Evolutionary conservation across 768 basidiomycete genomes (phyloP).

Genomic region (Russula vinacea): DNA sequence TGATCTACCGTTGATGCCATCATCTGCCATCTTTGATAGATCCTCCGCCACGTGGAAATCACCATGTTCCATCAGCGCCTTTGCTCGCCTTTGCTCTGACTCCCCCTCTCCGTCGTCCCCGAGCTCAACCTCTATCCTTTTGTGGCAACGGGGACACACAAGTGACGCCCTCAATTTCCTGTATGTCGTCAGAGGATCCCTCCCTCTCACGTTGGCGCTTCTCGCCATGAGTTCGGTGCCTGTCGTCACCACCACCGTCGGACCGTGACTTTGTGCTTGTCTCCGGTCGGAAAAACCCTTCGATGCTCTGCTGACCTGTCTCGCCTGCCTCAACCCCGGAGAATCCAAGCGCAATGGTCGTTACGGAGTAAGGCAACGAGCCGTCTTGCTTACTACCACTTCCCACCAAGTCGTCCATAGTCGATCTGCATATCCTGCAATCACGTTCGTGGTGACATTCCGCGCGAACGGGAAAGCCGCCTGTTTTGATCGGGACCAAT

Average conservation of each 20-base stretch:
- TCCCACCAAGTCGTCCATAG: slow-evolving; percentile 86
- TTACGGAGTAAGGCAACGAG: slow-evolving; percentile 56
- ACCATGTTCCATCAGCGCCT: slow-evolving; percentile 64
- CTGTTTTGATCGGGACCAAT: slow-evolving; percentile 57
- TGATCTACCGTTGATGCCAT: slow-evolving; percentile 27
- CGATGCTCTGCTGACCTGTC: slow-evolving; percentile 80
- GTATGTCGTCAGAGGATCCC: slow-evolving; percentile 3
- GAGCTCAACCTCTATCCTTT: slow-evolving; percentile 15
- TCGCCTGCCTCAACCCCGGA: slow-evolving; percentile 73
- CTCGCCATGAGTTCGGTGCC: slow-evolving; percentile 28
- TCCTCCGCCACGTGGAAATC: slow-evolving; percentile 90
- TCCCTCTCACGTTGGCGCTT: slow-evolving; percentile 17
- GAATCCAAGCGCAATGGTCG: slow-evolving; percentile 69
- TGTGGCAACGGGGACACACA: slow-evolving; percentile 22
- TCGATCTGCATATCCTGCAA: slow-evolving; percentile 71
- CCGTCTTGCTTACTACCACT: slow-evolving; percentile 33
- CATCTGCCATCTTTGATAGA: slow-evolving; percentile 48
- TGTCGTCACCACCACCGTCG: background rate
- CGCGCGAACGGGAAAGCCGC: slow-evolving; percentile 80
- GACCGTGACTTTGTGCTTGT: slow-evolving; percentile 25
- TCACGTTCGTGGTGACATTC: slow-evolving; percentile 69
- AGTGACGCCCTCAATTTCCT: background rate
- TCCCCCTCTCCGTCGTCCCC: slow-evolving; percentile 35
- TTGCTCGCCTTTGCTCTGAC: slow-evolving; percentile 32
- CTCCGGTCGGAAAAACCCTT: slow-evolving; percentile 68